phyloP scores from a whole-genome alignment of 2,329 filamentous ascomycete species.

The Huntiella decipiens region DNA sequence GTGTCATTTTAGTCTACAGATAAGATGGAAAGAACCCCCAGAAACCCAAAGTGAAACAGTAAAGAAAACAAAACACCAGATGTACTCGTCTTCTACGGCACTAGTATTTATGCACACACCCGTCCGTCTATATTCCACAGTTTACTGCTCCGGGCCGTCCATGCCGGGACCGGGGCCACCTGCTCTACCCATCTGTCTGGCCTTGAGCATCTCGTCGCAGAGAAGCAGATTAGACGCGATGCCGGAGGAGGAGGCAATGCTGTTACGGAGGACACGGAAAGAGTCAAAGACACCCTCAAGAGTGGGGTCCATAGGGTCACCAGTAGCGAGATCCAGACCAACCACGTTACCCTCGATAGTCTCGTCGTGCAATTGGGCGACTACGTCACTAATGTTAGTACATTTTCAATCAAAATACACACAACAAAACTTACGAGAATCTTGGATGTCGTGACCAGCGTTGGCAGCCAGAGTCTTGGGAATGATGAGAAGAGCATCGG shows the following conservation, averaged over 20 bases:
- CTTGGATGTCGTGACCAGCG: slow-evolving; percentile 89
- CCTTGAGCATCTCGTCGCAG: slow-evolving; percentile 94
- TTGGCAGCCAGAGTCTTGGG: slow-evolving; percentile 96
- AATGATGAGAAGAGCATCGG: slow-evolving; percentile 84
- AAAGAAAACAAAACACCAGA: slow-evolving; percentile 5
- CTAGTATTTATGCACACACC: slow-evolving; percentile 12
- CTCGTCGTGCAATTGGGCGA: slow-evolving; percentile 76
- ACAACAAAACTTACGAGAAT: slow-evolving; percentile 49
- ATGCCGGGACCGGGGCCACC: slow-evolving; percentile 44
- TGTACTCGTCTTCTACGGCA: slow-evolving; percentile 1
- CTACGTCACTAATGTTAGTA: slow-evolving; percentile 22
- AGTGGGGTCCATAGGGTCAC: slow-evolving; percentile 86
- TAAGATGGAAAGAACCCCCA: slow-evolving; percentile 7
- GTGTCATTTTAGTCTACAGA: slow-evolving; percentile 11
- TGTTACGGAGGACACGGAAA: slow-evolving; percentile 86
- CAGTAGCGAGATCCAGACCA: slow-evolving; percentile 69
- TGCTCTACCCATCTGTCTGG: slow-evolving; percentile 72
- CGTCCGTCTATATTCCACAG: slow-evolving; percentile 14
- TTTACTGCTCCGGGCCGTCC: slow-evolving; percentile 38
- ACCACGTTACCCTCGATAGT: slow-evolving; percentile 65
- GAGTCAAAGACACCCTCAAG: slow-evolving; percentile 89
- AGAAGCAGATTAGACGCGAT: slow-evolving; percentile 90
- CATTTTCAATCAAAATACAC: slow-evolving; percentile 12
- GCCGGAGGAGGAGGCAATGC: slow-evolving; percentile 78
- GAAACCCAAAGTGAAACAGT: slow-evolving; percentile 4